These are phyloP conservation scores for Penicillium cinerascens DNA, from an alignment of 495 filamentous ascomycete genomes.

Conservation along the genomic window DNA sequence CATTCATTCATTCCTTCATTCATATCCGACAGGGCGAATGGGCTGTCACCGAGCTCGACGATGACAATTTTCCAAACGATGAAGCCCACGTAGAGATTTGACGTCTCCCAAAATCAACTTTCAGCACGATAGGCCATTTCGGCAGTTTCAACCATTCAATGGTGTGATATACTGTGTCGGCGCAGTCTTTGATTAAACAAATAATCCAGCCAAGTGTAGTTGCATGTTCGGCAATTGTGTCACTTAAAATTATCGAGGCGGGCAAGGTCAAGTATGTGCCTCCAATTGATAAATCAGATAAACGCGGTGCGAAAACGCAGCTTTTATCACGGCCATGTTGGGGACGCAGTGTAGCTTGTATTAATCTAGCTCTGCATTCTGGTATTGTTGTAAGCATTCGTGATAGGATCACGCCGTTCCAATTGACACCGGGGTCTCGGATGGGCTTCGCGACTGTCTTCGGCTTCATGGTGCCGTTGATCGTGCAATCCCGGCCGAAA, in stretches of 20 bases:
- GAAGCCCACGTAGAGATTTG: too few species aligned
- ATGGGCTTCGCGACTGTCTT: conserved; percentile 15
- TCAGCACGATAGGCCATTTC: background rate
- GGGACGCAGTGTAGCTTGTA: background rate
- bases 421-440: background rate
- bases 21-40: too few species aligned
- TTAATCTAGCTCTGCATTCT: conserved; percentile 1
- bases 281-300: conserved; percentile 11
- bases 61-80: too few species aligned
- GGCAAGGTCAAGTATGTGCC: conserved; percentile 7
- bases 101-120: too few species aligned
- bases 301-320: conserved; percentile 6
- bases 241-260: conserved; percentile 8
- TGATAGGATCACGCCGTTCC: background rate
- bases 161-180: too few species aligned
- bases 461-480: conserved; percentile 14
- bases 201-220: too few species aligned
- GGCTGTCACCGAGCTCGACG: too few species aligned
- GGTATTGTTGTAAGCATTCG: conserved; percentile 13
- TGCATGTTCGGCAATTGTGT: too few species aligned
- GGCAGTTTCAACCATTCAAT: too few species aligned
- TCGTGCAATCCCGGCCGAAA: conserved; percentile 14
- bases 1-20: too few species aligned
- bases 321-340: conserved; percentile 13
- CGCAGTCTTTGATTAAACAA: too few species aligned